These are phyloP conservation scores for Apiospora marii DNA, from an alignment of 2,329 filamentous ascomycete genomes.

Conservation along the genomic window DNA sequence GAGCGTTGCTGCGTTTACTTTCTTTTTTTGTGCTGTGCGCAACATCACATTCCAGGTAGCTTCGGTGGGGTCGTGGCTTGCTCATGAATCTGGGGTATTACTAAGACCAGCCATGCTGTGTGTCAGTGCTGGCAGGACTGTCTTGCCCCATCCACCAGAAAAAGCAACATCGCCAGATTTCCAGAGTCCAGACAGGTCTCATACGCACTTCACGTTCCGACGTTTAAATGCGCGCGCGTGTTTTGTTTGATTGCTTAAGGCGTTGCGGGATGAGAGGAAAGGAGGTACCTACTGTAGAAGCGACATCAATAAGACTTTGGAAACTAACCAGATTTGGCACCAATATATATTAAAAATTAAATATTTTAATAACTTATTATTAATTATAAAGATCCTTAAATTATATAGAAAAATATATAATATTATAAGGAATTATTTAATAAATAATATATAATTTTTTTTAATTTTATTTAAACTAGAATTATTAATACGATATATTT, in stretches of 20 bases:
- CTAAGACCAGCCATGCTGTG: background rate
- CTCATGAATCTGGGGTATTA: slow-evolving; percentile 14
- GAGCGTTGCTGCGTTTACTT: background rate
- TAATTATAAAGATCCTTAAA: no score
- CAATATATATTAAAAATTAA: no score
- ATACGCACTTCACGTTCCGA: background rate
- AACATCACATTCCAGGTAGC: background rate
- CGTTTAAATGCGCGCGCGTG: background rate
- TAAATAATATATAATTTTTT: no score
- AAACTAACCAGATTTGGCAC: no score
- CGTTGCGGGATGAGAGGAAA: background rate
- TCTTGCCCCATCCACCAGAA: background rate
- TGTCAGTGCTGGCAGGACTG: slow-evolving; percentile 5
- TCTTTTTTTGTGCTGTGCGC: background rate
- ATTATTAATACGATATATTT: no score
- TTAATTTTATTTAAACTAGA: no score
- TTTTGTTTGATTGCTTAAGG: background rate
- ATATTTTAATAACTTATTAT: no score
- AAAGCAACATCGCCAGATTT: background rate
- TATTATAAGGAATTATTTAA: no score
- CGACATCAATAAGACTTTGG: no score
- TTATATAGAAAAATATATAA: no score
- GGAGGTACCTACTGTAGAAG: background rate
- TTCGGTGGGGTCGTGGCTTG: slow-evolving; percentile 13
- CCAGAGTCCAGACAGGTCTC: background rate